Conservation (phyloP, 2,329 filamentous ascomycete species). For the Fusarium euwallaceae region DNA sequence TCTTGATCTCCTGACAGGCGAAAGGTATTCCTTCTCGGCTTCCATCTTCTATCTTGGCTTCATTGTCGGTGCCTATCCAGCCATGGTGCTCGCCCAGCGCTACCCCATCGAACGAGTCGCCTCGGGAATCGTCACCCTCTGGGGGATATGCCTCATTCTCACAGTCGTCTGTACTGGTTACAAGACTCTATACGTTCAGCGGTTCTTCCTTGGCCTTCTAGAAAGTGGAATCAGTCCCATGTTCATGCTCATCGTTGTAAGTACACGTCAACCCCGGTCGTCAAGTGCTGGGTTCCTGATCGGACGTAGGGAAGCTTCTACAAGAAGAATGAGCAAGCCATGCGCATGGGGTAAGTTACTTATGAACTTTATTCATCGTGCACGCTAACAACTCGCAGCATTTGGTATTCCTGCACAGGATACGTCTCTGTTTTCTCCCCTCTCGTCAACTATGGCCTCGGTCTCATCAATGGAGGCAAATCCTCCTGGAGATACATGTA, state of each 20-base stretch:
- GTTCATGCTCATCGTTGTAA: slow-evolving; percentile 65
- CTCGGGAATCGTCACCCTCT: slow-evolving; percentile 47
- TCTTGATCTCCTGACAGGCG: slow-evolving; percentile 52
- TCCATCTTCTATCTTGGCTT: slow-evolving; percentile 64
- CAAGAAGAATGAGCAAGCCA: slow-evolving; percentile 57
- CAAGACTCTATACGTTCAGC: slow-evolving; percentile 56
- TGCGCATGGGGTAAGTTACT: slow-evolving; percentile 48
- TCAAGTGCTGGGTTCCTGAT: neutral
- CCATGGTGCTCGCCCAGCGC: slow-evolving; percentile 56
- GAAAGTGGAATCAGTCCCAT: slow-evolving; percentile 69
- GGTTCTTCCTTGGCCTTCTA: slow-evolving; percentile 69
- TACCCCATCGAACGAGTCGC: slow-evolving; percentile 62
- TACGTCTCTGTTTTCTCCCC: slow-evolving; percentile 61
- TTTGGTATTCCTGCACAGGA: slow-evolving; percentile 60
- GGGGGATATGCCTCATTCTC: slow-evolving; percentile 55
- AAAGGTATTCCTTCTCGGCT: slow-evolving; percentile 59
- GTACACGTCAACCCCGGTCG: slow-evolving; percentile 3
- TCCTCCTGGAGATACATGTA: slow-evolving; percentile 49
- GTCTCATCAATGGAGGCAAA: slow-evolving; percentile 55
- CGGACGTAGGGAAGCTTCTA: slow-evolving; percentile 51
- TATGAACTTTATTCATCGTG: neutral
- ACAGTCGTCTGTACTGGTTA: slow-evolving; percentile 55
- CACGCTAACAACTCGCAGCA: slow-evolving; percentile 11
- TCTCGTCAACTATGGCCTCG: slow-evolving; percentile 62
- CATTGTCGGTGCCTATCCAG: slow-evolving; percentile 62